A percentile compares a stretch with the other conserved stretches of the same genome.
Evolutionary conservation across 805 yeast genomes (phyloP).

Genomic region (Zygosaccharomyces gambellarensis): DNA sequence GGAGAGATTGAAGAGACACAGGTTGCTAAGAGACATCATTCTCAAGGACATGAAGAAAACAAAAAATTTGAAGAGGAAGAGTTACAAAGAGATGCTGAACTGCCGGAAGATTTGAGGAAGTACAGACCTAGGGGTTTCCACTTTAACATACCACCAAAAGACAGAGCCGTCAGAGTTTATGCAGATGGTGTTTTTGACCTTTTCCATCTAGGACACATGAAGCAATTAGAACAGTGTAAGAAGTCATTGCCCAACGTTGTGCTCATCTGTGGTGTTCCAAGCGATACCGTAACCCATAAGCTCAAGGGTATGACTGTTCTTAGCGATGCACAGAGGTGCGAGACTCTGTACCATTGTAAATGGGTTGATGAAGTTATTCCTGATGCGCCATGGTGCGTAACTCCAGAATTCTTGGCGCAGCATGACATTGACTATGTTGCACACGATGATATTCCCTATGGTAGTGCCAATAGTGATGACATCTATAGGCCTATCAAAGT

Average conservation of each 20-base stretch:
- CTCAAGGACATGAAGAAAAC: slow-evolving; percentile 16
- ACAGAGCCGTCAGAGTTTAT: slow-evolving; percentile 85
- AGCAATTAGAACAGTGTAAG: slow-evolving; percentile 94
- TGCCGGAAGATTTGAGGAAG: slow-evolving; percentile 68
- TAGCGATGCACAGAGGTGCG: slow-evolving; percentile 81
- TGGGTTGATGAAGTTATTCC: slow-evolving; percentile 98
- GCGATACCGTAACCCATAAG: slow-evolving; percentile 84
- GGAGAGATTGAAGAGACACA: not conserved
- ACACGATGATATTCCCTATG: slow-evolving; percentile 95
- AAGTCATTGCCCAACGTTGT: slow-evolving; percentile 81
- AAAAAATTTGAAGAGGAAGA: slow-evolving; percentile 43
- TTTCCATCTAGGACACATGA: slow-evolving; percentile 96
- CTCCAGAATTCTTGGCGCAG: slow-evolving; percentile 68
- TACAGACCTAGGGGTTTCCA: slow-evolving; percentile 75
- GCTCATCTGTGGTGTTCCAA: slow-evolving; percentile 87
- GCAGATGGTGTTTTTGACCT: slow-evolving; percentile 98
- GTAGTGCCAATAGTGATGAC: slow-evolving; percentile 82
- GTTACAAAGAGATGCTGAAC: slow-evolving; percentile 51
- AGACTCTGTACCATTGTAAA: slow-evolving; percentile 84
- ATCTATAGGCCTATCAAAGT: slow-evolving; percentile 90
- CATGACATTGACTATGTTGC: slow-evolving; percentile 95
- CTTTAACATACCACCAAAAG: slow-evolving; percentile 77
- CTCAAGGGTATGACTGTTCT: slow-evolving; percentile 91
- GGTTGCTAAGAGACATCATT: slow-evolving; percentile 18
- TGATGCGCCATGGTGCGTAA: slow-evolving; percentile 93